phyloP scores from a whole-genome alignment of 2,329 filamentous ascomycete genomes.

The Fusarium sp. region DNA sequence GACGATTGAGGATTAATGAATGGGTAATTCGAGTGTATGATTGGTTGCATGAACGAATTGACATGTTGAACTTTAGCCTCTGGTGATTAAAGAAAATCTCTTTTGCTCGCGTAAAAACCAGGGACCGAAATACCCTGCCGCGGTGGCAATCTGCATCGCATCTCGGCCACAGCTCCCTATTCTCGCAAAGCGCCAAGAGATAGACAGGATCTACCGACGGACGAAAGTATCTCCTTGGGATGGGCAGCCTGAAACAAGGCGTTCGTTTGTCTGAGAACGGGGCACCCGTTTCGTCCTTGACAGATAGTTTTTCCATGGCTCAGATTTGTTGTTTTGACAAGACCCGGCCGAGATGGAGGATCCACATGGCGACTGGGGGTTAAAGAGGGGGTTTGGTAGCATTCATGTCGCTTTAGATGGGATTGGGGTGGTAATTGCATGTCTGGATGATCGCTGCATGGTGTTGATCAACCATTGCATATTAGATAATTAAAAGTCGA shows the following conservation, averaged over 20 bases:
- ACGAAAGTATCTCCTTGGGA: slow-evolving; percentile 18
- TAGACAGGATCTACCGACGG: slow-evolving; percentile 13
- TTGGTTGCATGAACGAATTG: slow-evolving; percentile 27
- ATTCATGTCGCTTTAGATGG: not conserved
- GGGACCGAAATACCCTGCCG: not conserved
- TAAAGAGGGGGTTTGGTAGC: not conserved
- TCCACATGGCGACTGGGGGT: slow-evolving; percentile 18
- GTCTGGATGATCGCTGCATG: not conserved
- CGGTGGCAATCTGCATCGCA: not conserved
- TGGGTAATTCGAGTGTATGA: not conserved
- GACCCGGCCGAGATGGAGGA: slow-evolving; percentile 15
- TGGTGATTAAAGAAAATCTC: slow-evolving; percentile 5
- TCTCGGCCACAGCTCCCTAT: slow-evolving; percentile 1
- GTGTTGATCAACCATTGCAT: not conserved
- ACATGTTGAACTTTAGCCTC: not conserved
- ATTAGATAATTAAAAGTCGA: not conserved
- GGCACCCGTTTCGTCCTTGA: slow-evolving; percentile 31
- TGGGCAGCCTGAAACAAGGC: slow-evolving; percentile 37
- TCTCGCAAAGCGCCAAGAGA: slow-evolving; percentile 5
- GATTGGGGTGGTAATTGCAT: not conserved
- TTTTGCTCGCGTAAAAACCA: slow-evolving; percentile 1
- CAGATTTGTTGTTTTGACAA: not conserved
- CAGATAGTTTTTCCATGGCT: slow-evolving; percentile 42
- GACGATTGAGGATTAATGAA: slow-evolving; percentile 14
- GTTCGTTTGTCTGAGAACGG: slow-evolving; percentile 33